Percentiles rank a stretch among this genome's conserved stretches.
Evolutionary conservation across 495 filamentous ascomycete species (phyloP).

Genomic region (Daldinia grandis): DNA sequence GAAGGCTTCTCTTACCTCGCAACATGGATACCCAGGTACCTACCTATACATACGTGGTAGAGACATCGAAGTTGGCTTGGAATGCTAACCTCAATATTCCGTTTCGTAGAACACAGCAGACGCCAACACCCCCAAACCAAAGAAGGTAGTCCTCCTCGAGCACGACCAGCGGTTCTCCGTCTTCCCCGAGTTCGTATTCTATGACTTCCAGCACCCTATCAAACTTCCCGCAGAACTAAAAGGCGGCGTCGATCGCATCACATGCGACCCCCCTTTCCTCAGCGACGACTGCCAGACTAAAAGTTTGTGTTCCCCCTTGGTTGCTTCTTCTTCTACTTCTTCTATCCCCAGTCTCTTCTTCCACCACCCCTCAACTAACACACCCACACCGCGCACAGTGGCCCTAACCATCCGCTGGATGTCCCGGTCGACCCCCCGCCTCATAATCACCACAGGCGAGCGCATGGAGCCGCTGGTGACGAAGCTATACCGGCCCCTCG

Average conservation of each 20-base stretch:
- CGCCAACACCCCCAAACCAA: constrained; percentile 53
- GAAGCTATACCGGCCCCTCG: constrained; percentile 60
- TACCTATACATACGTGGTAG: too few relatives aligned
- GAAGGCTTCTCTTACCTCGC: too few relatives aligned
- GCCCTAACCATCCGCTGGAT: constrained; percentile 79
- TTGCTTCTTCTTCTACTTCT: constrained; percentile 5
- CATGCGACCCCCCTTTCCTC: constrained; percentile 81
- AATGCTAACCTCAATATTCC: neutral
- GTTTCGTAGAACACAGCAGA: constrained; percentile 40
- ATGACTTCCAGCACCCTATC: constrained; percentile 74
- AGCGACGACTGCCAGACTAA: constrained; percentile 84
- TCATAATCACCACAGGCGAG: constrained; percentile 80
- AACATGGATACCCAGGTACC: too few relatives aligned
- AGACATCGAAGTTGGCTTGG: too few relatives aligned
- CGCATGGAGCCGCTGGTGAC: constrained; percentile 64
- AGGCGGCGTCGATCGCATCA: constrained; percentile 69
- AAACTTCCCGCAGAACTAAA: constrained; percentile 69
- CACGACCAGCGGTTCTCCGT: constrained; percentile 75
- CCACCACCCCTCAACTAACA: neutral
- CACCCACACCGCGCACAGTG: constrained; percentile 50
- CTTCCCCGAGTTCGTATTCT: constrained; percentile 73
- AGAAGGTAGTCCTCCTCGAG: constrained; percentile 68
- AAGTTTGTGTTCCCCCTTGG: constrained; percentile 51
- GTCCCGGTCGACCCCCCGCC: constrained; percentile 48
- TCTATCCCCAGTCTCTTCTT: neutral